Conservation (phyloP, 352 stramenopile genomes). For the Pythium folliculosum region DNA sequence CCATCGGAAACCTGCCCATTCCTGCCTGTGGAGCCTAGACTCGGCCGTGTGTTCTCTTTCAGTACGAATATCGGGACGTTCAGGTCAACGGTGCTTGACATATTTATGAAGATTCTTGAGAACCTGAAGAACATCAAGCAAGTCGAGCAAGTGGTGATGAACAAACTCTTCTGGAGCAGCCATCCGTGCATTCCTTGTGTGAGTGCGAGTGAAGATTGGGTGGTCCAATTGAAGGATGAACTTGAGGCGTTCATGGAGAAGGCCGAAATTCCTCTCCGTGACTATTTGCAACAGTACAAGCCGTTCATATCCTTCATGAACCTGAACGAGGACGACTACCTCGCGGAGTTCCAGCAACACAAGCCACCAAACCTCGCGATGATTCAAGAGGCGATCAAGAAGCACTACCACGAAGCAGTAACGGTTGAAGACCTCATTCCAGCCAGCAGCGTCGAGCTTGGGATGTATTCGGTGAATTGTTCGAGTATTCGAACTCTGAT, state of each 20-base stretch:
- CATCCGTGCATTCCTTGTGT: conserved; percentile 88
- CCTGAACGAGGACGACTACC: conserved; percentile 88
- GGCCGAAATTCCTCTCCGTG: conserved; percentile 50
- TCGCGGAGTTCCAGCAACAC: conserved; percentile 71
- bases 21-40: conserved; percentile 40
- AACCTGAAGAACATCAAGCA: conserved; percentile 86
- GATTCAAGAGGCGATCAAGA: conserved; percentile 80
- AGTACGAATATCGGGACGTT: conserved; percentile 68
- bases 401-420: conserved; percentile 64
- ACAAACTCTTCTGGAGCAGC: conserved; percentile 94
- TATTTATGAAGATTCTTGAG: conserved; percentile 81
- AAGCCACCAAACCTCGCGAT: conserved; percentile 68
- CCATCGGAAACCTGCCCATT: conserved; percentile 63
- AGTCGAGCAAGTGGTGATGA: conserved; percentile 93
- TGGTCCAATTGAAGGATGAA: conserved; percentile 57
- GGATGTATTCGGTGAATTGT: conserved; percentile 85
- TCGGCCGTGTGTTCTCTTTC: conserved; percentile 64
- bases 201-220: conserved; percentile 86
- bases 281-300: conserved; percentile 87
- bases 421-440: conserved; percentile 63
- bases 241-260: conserved; percentile 63
- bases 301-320: conserved; percentile 89
- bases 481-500: conserved; percentile 63
- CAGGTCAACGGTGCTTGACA: conserved; percentile 56
- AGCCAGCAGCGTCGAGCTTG: conserved; percentile 67